phyloP scores from a whole-genome alignment of 371 early-diverging fungal species.

The Thermomucor indicae-seudaticae region DNA sequence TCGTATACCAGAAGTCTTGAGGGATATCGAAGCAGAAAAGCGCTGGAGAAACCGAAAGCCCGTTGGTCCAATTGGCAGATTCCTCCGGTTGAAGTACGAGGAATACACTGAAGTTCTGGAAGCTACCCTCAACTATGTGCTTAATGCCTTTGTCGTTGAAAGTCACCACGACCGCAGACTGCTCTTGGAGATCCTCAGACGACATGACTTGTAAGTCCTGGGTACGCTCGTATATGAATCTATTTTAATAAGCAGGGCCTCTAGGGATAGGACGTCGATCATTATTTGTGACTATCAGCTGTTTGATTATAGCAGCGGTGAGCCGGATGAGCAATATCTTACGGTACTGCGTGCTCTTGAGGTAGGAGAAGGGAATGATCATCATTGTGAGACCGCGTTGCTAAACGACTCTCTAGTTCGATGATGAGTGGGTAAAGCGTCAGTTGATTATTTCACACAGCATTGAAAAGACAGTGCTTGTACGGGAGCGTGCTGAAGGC shows the following conservation, averaged over 20 bases:
- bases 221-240: neutral
- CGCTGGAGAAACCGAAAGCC: slow-evolving; percentile 62
- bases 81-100: slow-evolving; percentile 60
- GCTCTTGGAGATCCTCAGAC: slow-evolving; percentile 48
- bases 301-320: slow-evolving; percentile 70
- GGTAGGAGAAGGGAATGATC: slow-evolving; percentile 10
- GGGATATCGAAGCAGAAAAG: slow-evolving; percentile 51
- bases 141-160: slow-evolving; percentile 79
- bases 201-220: slow-evolving; percentile 33
- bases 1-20: slow-evolving; percentile 64
- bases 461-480: slow-evolving; percentile 79
- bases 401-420: slow-evolving; percentile 29
- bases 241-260: neutral
- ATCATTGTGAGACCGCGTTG: neutral
- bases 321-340: slow-evolving; percentile 58
- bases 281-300: slow-evolving; percentile 57
- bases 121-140: slow-evolving; percentile 55
- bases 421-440: slow-evolving; percentile 71
- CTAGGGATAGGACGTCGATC: slow-evolving; percentile 38
- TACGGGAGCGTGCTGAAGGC: slow-evolving; percentile 67
- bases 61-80: slow-evolving; percentile 83
- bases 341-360: slow-evolving; percentile 72
- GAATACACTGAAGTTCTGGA: slow-evolving; percentile 71
- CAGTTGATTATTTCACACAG: slow-evolving; percentile 69
- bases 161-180: slow-evolving; percentile 61